Percentiles rank a stretch among this genome's conserved stretches.
These are phyloP conservation scores for Kwoniella europaea DNA, from an alignment of 768 basidiomycete genomes.

Conservation along the genomic window DNA sequence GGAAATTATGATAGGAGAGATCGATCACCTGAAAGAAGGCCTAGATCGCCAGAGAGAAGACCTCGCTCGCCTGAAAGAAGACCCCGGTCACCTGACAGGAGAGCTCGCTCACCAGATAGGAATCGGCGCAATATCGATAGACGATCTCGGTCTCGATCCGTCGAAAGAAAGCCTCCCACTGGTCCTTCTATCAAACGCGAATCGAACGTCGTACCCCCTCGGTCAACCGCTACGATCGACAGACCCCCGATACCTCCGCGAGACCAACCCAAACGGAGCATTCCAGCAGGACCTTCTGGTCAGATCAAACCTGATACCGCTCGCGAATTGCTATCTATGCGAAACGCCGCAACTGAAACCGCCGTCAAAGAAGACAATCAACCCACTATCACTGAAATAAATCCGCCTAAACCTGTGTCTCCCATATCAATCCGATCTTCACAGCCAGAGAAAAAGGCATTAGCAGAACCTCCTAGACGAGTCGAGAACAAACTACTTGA, in stretches of 20 bases:
- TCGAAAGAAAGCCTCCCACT: not conserved
- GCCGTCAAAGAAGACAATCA: not conserved
- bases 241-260: not conserved
- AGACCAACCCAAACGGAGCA: not conserved
- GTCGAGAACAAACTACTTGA: no score
- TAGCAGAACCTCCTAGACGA: not conserved
- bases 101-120: not conserved
- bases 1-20: not conserved
- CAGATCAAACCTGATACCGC: not conserved
- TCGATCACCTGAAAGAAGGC: not conserved
- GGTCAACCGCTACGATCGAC: not conserved
- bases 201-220: not conserved
- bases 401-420: not conserved
- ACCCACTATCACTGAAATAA: not conserved
- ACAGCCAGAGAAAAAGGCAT: not conserved
- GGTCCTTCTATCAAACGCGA: not conserved
- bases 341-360: not conserved
- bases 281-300: not conserved
- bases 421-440: not conserved
- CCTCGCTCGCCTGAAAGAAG: not conserved
- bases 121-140: no score
- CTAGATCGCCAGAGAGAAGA: slow-evolving; percentile 3
- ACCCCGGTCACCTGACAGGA: not conserved
- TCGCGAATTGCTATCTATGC: not conserved
- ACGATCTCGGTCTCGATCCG: not conserved